A percentile compares a stretch with the other conserved stretches of the same genome.
Conservation (phyloP, 805 yeast species). For the Pichia californica region DNA sequence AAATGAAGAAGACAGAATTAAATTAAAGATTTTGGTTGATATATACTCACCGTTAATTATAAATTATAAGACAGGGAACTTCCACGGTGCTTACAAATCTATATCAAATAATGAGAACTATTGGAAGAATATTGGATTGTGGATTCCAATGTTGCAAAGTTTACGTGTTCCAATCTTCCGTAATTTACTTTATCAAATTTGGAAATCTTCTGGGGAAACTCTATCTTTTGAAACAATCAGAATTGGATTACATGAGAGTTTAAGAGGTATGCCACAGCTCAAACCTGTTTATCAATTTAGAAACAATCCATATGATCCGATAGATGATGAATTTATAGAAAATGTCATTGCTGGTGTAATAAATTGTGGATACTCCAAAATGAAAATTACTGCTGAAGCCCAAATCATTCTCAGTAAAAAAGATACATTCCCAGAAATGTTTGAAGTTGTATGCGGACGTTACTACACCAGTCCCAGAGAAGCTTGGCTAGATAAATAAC, state of each 20-base stretch:
- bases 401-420: slow-evolving; percentile 25
- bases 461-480: slow-evolving; percentile 21
- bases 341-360: slow-evolving; percentile 45
- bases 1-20: neutral
- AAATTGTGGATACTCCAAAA: slow-evolving; percentile 48
- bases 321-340: slow-evolving; percentile 40
- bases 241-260: slow-evolving; percentile 22
- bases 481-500: slow-evolving; percentile 23
- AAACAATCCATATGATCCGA: slow-evolving; percentile 8
- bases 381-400: slow-evolving; percentile 35
- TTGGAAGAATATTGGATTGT: slow-evolving; percentile 32
- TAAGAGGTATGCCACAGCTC: slow-evolving; percentile 10
- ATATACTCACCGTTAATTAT: slow-evolving; percentile 34
- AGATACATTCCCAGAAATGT: slow-evolving; percentile 25
- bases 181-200: slow-evolving; percentile 30
- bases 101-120: slow-evolving; percentile 32
- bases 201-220: slow-evolving; percentile 10
- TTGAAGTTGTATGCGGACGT: slow-evolving; percentile 16
- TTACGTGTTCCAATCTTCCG: slow-evolving; percentile 39
- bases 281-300: slow-evolving; percentile 14
- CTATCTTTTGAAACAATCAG: slow-evolving; percentile 20
- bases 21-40: slow-evolving; percentile 14
- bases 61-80: slow-evolving; percentile 37
- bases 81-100: slow-evolving; percentile 29
- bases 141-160: slow-evolving; percentile 41